Conservation (phyloP, 108 stramenopile species). For the Licmophora abbreviata region DNA sequence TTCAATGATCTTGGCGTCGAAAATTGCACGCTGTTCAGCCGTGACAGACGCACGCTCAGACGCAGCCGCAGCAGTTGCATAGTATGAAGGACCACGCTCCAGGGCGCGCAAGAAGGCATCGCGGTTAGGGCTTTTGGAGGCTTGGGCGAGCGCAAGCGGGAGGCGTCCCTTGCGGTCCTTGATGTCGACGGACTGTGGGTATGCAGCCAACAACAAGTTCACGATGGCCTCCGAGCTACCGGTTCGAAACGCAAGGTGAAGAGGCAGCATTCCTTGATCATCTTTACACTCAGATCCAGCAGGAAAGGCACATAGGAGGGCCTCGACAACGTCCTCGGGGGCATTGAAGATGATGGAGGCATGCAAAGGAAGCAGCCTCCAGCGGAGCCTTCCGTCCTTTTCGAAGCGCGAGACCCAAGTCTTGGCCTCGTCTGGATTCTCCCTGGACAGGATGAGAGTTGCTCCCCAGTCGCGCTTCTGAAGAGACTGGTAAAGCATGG, state of each 20-base stretch:
- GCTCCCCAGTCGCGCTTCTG: constrained; percentile 72
- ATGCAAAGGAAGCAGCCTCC: constrained; percentile 83
- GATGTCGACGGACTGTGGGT: constrained; percentile 66
- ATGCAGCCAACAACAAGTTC: constrained; percentile 53
- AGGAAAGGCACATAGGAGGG: constrained; percentile 53
- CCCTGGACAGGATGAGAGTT: constrained; percentile 23
- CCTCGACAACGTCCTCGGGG: constrained; percentile 51
- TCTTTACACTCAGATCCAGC: constrained; percentile 64
- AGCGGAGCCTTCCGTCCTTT: constrained; percentile 58
- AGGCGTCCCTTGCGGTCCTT: constrained; percentile 81
- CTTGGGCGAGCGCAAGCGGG: constrained; percentile 69
- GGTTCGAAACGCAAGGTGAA: constrained; percentile 77
- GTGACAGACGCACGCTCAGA: constrained; percentile 20
- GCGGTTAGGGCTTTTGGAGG: constrained; percentile 46
- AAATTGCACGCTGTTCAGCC: constrained; percentile 20
- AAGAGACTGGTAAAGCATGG: constrained; percentile 57
- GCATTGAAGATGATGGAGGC: constrained; percentile 84
- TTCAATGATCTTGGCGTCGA: constrained; percentile 14
- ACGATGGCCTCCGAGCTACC: constrained; percentile 43
- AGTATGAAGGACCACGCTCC: constrained; percentile 53
- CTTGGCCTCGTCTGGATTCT: constrained; percentile 42
- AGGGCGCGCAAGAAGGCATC: constrained; percentile 55
- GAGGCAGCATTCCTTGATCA: constrained; percentile 81
- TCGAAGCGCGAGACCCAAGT: constrained; percentile 76
- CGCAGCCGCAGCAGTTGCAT: constrained; percentile 15